Evolutionary conservation across 257 asterid genomes (phyloP).

Genomic region (Ilex asprella): DNA sequence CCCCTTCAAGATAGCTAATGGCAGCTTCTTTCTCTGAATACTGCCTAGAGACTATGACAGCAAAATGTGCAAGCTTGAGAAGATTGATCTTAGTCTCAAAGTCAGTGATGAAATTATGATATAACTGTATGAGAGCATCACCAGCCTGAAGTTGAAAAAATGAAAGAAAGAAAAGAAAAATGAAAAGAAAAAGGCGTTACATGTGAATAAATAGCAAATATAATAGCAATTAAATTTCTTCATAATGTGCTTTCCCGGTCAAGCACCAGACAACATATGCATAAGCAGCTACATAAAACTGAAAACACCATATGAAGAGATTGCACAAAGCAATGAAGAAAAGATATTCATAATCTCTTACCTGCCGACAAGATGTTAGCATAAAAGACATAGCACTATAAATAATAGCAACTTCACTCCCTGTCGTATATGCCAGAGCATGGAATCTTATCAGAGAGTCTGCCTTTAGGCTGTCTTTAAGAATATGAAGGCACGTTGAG

Average conservation of each 20-base stretch:
- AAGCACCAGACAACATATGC: neutral
- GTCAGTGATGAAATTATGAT: conserved; percentile 85
- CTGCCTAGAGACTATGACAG: conserved; percentile 79
- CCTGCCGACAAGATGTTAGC: no score
- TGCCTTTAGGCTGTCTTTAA: no score
- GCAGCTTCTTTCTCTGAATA: conserved; percentile 87
- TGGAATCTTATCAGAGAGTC: no score
- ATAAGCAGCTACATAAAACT: neutral
- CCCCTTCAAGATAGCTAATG: conserved; percentile 73
- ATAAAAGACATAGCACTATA: no score
- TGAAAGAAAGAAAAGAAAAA: conserved; percentile 8
- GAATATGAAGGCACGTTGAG: no score
- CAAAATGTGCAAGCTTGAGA: conserved; percentile 95
- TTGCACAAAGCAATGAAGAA: no score
- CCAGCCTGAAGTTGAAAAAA: conserved; percentile 56
- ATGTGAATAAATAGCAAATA: neutral
- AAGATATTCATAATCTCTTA: no score
- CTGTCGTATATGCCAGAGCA: no score
- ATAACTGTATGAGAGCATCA: conserved; percentile 82
- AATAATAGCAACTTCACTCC: no score
- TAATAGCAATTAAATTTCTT: no score
- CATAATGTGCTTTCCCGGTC: no score
- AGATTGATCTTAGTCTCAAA: conserved; percentile 97
- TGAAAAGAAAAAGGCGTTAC: conserved; percentile 1
- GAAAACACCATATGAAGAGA: no score